phyloP scores from a whole-genome alignment of 2,329 filamentous ascomycete genomes.

The Aspergillus fumigatiaffinis region DNA sequence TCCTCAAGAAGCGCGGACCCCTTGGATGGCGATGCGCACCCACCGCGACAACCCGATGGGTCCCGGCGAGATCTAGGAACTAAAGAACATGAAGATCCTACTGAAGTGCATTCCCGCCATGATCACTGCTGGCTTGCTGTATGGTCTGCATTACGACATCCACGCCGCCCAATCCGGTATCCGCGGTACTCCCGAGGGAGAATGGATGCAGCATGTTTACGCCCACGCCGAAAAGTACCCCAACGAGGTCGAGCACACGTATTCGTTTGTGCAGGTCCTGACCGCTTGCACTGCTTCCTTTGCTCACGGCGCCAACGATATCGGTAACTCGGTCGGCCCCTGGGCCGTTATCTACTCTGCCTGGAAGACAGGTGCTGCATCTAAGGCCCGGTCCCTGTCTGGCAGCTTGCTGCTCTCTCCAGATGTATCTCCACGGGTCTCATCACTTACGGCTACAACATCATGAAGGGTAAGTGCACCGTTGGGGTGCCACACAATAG shows the following conservation, averaged over 20 bases:
- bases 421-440: conserved; percentile 63
- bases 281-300: conserved; percentile 51
- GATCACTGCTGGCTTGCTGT: conserved; percentile 60
- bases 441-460: conserved; percentile 75
- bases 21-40: conserved; percentile 78
- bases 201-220: conserved; percentile 67
- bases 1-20: conserved; percentile 60
- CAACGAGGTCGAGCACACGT: conserved; percentile 65
- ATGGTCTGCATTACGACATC: conserved; percentile 78
- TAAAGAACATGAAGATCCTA: conserved; percentile 63
- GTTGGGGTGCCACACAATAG: not conserved
- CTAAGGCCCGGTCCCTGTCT: conserved; percentile 67
- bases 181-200: conserved; percentile 66
- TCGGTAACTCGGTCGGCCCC: conserved; percentile 66
- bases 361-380: conserved; percentile 59
- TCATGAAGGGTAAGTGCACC: conserved; percentile 64
- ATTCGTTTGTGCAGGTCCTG: conserved; percentile 52
- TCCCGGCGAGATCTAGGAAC: conserved; percentile 69
- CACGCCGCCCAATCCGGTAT: conserved; percentile 71
- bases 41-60: conserved; percentile 72
- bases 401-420: conserved; percentile 70
- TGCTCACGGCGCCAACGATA: conserved; percentile 70
- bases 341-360: conserved; percentile 68
- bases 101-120: conserved; percentile 66
- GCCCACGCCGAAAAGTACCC: conserved; percentile 60